Evolutionary conservation across 164 flowering plant genomes (phyloP), one percentile per base, ranked within the genome.

Genomic region (Liquidambar formosana): DNA sequence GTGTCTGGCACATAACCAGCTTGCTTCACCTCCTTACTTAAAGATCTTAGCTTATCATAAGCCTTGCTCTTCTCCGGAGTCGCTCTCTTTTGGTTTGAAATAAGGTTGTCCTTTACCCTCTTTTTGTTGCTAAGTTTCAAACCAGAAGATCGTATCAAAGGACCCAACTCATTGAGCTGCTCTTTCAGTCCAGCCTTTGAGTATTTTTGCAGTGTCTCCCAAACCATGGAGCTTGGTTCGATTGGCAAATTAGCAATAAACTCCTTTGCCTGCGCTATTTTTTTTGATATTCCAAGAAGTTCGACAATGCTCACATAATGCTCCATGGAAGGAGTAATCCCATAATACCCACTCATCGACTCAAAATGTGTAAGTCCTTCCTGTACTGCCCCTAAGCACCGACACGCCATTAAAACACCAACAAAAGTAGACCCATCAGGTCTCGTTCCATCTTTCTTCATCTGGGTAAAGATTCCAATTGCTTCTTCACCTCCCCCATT

Each of bases 1-100:
- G 85, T 85, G 47, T 85, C 85, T 2, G 86, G 84, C 41, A 84
- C 84, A 66, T 86, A 84, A 28, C 86, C 88, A 10, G 79, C 84
- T 75, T 76, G 79, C 76, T 70, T 86, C 78, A 79, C 76, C 64
- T 84, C 77, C 64, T 70, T 64, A 59, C 56, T 71, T 59, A 79
- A 73, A 15, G 68, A 74, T 61, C 60, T 70, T n/a, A 79, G 63
- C 72, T 79, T 83, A 23, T 72, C 81, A 61, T 76, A 73, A 5
- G 75, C 80, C 69, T 68, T 64, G 22, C 60, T 75, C 71, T 71
- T 82, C 64, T 81, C 61, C 0, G 73, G 73, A 54, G 46, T 61
- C 10, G 21, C 48, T 22, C 46, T 72, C 67, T n/a, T 70, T 56
- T 33, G 52, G 22, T 73, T 70, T 53, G 33, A 23, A 68, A 52